Conservation (phyloP, 2,329 filamentous ascomycete genomes). For the Trichoderma citrinoviride region DNA sequence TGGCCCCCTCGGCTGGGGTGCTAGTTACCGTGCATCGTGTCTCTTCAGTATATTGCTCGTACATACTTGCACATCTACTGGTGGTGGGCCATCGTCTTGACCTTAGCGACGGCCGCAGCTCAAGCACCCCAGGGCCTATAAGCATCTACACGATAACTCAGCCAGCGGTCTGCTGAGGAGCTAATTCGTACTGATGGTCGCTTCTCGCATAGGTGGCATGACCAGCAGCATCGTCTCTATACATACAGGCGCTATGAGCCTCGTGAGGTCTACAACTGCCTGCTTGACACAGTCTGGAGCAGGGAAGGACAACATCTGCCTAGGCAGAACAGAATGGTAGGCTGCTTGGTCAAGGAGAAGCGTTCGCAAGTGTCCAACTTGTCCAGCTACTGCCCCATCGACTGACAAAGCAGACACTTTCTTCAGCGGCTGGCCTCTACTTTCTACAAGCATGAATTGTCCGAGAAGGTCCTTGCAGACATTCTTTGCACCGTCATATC, state of each 20-base stretch:
- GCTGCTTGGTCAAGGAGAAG: neutral
- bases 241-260: neutral
- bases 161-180: constrained; percentile 10
- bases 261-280: neutral
- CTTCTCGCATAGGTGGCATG: neutral
- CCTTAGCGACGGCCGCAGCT: constrained; percentile 26
- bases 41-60: neutral
- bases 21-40: constrained; percentile 3
- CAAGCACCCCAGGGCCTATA: constrained; percentile 6
- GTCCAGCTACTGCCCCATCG: neutral
- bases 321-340: neutral
- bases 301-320: neutral
- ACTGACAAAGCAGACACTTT: neutral
- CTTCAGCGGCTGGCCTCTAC: neutral
- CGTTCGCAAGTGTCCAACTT: neutral
- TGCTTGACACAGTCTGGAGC: neutral
- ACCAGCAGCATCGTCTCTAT: neutral
- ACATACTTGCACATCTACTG: neutral
- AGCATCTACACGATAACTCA: constrained; percentile 14
- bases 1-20: constrained; percentile 15
- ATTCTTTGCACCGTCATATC: neutral
- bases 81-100: constrained; percentile 4
- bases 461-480: neutral
- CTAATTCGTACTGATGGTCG: neutral
- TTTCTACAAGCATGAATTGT: neutral